phyloP scores from a whole-genome alignment of 2,329 filamentous ascomycete genomes.

The Laburnicola sp. region DNA sequence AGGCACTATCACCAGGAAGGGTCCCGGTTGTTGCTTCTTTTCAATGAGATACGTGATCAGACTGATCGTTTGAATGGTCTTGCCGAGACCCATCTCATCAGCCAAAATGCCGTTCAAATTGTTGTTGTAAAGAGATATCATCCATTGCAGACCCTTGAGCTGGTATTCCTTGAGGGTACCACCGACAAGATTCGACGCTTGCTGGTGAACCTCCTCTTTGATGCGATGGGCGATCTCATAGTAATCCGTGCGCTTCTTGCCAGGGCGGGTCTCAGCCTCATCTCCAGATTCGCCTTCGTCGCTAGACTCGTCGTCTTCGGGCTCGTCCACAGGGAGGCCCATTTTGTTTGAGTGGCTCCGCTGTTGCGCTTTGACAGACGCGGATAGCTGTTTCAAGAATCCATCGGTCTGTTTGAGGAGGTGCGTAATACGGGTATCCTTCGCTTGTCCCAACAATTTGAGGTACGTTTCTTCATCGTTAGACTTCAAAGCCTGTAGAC shows the following conservation, averaged over 20 bases:
- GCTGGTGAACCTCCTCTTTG: constrained; percentile 84
- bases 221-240: constrained; percentile 96
- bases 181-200: constrained; percentile 85
- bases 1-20: constrained; percentile 95
- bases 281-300: constrained; percentile 66
- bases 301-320: constrained; percentile 55
- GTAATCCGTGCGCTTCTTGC: constrained; percentile 87
- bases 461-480: constrained; percentile 99
- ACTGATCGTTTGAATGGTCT: constrained; percentile 98
- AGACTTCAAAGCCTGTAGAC: constrained; percentile 97
- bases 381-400: constrained; percentile 92
- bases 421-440: constrained; percentile 98
- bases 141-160: constrained; percentile 98
- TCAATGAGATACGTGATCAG: constrained; percentile 97
- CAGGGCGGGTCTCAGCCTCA: constrained; percentile 67
- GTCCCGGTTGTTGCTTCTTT: constrained; percentile 86
- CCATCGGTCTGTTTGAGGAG: constrained; percentile 95
- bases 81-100: constrained; percentile 99
- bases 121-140: constrained; percentile 99
- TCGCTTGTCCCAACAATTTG: constrained; percentile 95
- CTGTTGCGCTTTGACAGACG: constrained; percentile 93
- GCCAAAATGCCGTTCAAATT: constrained; percentile 98
- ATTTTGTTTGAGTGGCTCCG: constrained; percentile 79
- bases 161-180: constrained; percentile 97
- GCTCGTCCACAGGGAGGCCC: constrained; percentile 56